Conservation (phyloP, 495 filamentous ascomycete genomes). For the Parathielavia appendiculata region DNA sequence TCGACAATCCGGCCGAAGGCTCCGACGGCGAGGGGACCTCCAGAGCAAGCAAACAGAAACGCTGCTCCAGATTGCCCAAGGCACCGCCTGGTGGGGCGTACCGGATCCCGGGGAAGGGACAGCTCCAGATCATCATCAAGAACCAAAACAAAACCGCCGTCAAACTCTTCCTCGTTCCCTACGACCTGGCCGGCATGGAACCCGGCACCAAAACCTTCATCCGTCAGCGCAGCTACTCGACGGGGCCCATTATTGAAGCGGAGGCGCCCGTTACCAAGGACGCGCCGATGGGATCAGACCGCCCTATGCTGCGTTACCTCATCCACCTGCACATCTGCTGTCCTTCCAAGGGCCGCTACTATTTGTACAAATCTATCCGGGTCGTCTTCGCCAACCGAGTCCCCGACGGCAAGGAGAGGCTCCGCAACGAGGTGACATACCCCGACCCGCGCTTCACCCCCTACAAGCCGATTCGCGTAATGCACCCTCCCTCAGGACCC, state of each 20-base stretch:
- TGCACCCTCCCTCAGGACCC: constrained; percentile 31
- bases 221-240: constrained; percentile 88
- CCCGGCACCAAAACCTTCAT: constrained; percentile 94
- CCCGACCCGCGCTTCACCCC: constrained; percentile 82
- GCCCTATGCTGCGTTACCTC: constrained; percentile 81
- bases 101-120: constrained; percentile 89
- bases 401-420: constrained; percentile 90
- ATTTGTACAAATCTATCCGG: constrained; percentile 82
- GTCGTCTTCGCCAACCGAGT: constrained; percentile 98
- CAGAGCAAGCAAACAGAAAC: constrained; percentile 47
- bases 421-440: constrained; percentile 84
- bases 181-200: constrained; percentile 94
- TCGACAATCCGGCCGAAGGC: constrained; percentile 24
- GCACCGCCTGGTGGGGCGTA: constrained; percentile 81
- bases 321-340: constrained; percentile 93
- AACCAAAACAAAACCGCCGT: constrained; percentile 96
- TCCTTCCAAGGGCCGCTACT: constrained; percentile 77
- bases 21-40: constrained; percentile 36
- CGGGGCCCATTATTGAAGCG: constrained; percentile 71
- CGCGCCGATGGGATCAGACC: constrained; percentile 41
- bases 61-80: constrained; percentile 63
- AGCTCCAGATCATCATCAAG: constrained; percentile 95
- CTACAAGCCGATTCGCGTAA: constrained; percentile 65
- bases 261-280: constrained; percentile 9
- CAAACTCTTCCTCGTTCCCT: constrained; percentile 91